Evolutionary conservation across 805 yeast species (phyloP), one percentile per base, ranked within the genome.

Genomic region (Candida michaelii): DNA sequence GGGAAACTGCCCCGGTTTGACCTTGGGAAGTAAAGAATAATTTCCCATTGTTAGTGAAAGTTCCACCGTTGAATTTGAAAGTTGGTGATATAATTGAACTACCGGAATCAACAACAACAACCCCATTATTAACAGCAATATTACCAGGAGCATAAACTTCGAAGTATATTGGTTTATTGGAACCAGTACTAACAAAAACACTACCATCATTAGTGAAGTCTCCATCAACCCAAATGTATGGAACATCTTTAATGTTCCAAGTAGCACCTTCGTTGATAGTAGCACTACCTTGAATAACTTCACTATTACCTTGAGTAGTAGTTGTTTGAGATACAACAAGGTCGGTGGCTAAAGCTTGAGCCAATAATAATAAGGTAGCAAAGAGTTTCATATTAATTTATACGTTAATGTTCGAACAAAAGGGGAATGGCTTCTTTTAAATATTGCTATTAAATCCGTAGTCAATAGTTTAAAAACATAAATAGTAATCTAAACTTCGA

Each of bases 41-140:
- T 15, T 51, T 36, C 38, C 65, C 67, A 31, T 50, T 47, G 43
- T 62, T 60, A 23, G 17, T 27, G 42, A 59, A 60, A 5, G 45
- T 13, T 8, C 40, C 38, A 24, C 58, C 52, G 24, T 47, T 46
- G 27, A 62, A 40, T 25, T 29, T 38, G 43, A 47, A 59, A 5
- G 40, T 40, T 13, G 65, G 55, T 9, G 53, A 42, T 13, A 49
- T 32, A 14, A 42, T 19, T 2, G 60, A 49, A 5, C 44, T 39
- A 16, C 55, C 38, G 5, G 65, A 49, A 19, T 58, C 48, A 34
- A 60, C 58, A 8, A 58, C 48, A 19, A 56, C 36, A 11, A 40
- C 42, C 30, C 68, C 68, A 25, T 49, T 42, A 40, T 51, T 51
- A 6, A 37, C 38, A 16, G 50, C 49, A 10, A 30, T 41, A 18